Evolutionary conservation across 139 green algal species (phyloP).

Genomic region (Chlamydomonas sp.): DNA sequence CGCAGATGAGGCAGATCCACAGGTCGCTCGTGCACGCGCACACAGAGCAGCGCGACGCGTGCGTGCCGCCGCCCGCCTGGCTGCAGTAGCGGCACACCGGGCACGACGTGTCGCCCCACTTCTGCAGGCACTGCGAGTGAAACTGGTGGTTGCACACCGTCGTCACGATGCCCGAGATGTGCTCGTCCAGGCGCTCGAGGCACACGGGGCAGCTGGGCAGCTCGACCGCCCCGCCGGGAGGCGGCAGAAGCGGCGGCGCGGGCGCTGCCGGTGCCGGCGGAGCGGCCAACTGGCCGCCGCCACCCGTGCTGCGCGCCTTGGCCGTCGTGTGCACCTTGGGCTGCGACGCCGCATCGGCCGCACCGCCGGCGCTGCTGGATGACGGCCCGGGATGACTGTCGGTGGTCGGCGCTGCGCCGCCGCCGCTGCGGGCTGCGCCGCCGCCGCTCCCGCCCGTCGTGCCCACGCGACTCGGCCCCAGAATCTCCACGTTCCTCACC

Average conservation of each 20-base stretch:
- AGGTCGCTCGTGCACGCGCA: constrained; percentile 71
- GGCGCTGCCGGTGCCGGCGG: background rate
- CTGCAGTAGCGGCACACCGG: constrained; percentile 86
- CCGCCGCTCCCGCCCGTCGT: background rate
- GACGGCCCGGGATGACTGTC: background rate
- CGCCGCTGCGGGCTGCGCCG: background rate
- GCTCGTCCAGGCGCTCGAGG: constrained; percentile 88
- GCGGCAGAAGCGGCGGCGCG: background rate
- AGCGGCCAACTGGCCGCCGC: background rate
- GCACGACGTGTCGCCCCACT: constrained; percentile 83
- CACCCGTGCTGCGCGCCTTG: background rate
- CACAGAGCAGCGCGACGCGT: constrained; percentile 51
- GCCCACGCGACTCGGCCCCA: background rate
- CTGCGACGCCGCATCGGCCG: background rate
- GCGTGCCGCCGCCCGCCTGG: constrained; percentile 23
- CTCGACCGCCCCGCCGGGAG: constrained; percentile 62
- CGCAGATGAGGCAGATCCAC: constrained; percentile 99
- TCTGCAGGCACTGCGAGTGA: constrained; percentile 86
- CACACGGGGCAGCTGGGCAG: constrained; percentile 83
- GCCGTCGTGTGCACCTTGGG: background rate
- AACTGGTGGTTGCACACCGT: constrained; percentile 77
- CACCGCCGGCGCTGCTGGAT: background rate
- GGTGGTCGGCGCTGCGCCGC: background rate
- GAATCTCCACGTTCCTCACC: constrained; percentile 41
- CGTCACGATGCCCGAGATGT: constrained; percentile 87